These are phyloP conservation scores for Neurospora tetrasperma DNA, from an alignment of 495 filamentous ascomycete species.

Conservation along the genomic window DNA sequence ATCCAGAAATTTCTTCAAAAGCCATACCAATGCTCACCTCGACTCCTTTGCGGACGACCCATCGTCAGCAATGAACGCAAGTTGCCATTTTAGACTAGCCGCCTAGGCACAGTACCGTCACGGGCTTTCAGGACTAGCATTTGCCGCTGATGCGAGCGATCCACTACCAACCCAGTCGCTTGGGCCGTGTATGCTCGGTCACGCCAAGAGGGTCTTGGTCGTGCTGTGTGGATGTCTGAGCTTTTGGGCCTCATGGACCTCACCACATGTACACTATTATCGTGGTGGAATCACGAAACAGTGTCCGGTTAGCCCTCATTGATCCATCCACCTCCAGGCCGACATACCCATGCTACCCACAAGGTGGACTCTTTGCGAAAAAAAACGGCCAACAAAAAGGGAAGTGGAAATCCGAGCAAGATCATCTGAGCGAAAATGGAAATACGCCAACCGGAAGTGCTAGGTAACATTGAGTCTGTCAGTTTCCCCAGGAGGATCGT, in stretches of 20 bases:
- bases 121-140: not conserved
- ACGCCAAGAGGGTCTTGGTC: not conserved
- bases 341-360: not conserved
- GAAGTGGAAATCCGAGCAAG: not conserved
- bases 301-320: not conserved
- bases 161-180: not conserved
- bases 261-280: not conserved
- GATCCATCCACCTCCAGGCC: not conserved
- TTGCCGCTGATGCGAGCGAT: not conserved
- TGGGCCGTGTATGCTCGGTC: slow-evolving; percentile 1
- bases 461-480: not conserved
- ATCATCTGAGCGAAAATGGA: not conserved
- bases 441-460: not conserved
- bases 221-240: not conserved
- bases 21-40: not conserved
- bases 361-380: not conserved
- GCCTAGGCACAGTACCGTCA: not conserved
- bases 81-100: not conserved
- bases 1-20: not conserved
- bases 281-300: not conserved
- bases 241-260: not conserved
- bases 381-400: not conserved
- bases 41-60: not conserved
- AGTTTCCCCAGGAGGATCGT: not conserved
- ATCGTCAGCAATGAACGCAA: not conserved